A percentile compares a stretch with the other conserved stretches of the same genome.
Evolutionary conservation across 352 stramenopile genomes (phyloP).

Genomic region (Pythium brassicae): DNA sequence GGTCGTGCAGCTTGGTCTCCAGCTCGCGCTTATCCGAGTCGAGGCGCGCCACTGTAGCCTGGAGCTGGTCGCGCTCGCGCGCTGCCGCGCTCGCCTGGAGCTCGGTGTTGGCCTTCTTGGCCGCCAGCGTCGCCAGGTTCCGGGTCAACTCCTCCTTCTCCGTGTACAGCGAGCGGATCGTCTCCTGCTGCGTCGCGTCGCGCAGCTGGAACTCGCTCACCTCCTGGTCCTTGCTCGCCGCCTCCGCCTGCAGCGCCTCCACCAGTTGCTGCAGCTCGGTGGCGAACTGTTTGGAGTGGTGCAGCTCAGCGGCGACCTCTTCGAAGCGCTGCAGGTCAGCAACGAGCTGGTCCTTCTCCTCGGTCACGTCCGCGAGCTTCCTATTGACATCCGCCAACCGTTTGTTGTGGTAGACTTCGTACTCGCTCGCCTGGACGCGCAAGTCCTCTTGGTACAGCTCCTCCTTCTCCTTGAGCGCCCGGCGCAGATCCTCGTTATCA

Average conservation of each 20-base stretch:
- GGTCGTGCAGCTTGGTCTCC: constrained; percentile 41
- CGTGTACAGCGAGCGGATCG: constrained; percentile 38
- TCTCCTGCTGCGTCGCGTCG: constrained; percentile 41
- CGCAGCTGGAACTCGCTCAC: constrained; percentile 33
- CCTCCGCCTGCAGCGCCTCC: constrained; percentile 33
- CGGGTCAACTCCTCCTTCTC: constrained; percentile 67
- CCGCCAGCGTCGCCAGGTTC: constrained; percentile 34
- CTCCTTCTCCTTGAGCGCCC: constrained; percentile 45
- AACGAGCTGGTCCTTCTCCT: constrained; percentile 55
- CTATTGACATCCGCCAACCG: constrained; percentile 47
- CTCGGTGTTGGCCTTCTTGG: constrained; percentile 50
- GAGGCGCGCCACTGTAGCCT: constrained; percentile 29
- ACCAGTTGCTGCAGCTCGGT: constrained; percentile 33
- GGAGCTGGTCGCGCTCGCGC: constrained; percentile 27
- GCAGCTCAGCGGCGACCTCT: too few relatives aligned
- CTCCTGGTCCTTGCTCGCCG: constrained; percentile 41
- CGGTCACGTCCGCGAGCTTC: constrained; percentile 40
- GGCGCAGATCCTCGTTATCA: constrained; percentile 38
- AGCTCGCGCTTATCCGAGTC: constrained; percentile 51
- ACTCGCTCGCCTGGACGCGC: constrained; percentile 39
- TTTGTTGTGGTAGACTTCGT: constrained; percentile 57
- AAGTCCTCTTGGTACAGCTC: constrained; percentile 38
- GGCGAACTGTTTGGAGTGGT: too few relatives aligned
- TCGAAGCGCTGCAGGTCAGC: constrained; percentile 44
- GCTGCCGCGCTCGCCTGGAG: constrained; percentile 31